Conservation (phyloP, 148 eudicot genomes). For the Polygonum aviculare region DNA sequence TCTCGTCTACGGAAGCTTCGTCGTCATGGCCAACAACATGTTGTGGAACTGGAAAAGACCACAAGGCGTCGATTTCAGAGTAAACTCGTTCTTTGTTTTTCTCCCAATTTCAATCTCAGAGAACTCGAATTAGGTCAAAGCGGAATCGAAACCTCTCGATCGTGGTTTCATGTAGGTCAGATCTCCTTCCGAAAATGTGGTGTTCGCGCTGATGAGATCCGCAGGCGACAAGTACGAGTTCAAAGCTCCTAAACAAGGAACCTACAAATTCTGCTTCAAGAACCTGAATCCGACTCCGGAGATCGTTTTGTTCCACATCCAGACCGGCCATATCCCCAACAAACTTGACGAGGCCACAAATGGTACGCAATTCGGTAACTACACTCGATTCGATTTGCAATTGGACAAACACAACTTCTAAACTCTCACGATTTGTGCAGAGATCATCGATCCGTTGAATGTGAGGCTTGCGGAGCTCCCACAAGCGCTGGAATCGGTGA, state of each 20-base stretch:
- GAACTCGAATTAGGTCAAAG: neutral
- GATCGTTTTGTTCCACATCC: conserved; percentile 3
- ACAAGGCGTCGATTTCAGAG: conserved; percentile 50
- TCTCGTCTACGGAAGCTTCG: conserved; percentile 50
- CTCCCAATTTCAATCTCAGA: neutral
- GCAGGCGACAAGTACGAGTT: conserved; percentile 10
- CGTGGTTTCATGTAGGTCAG: neutral
- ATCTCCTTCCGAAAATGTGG: neutral
- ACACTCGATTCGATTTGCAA: no score
- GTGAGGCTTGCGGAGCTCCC: conserved; percentile 13
- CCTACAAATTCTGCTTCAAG: conserved; percentile 9
- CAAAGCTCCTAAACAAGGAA: conserved; percentile 6
- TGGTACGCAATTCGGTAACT: no score
- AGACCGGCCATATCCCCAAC: conserved; percentile 4
- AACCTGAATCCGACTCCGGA: neutral
- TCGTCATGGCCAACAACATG: conserved; percentile 51
- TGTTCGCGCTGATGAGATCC: conserved; percentile 1
- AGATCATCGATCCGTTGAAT: conserved; percentile 3
- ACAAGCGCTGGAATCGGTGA: neutral
- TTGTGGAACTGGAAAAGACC: conserved; percentile 46
- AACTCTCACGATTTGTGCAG: neutral
- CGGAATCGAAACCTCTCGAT: neutral
- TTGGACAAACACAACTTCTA: no score
- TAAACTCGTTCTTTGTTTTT: conserved; percentile 5
- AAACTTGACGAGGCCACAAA: neutral